Evolutionary conservation across 257 asterid species (phyloP).

Genomic region (Datura wrightii): DNA sequence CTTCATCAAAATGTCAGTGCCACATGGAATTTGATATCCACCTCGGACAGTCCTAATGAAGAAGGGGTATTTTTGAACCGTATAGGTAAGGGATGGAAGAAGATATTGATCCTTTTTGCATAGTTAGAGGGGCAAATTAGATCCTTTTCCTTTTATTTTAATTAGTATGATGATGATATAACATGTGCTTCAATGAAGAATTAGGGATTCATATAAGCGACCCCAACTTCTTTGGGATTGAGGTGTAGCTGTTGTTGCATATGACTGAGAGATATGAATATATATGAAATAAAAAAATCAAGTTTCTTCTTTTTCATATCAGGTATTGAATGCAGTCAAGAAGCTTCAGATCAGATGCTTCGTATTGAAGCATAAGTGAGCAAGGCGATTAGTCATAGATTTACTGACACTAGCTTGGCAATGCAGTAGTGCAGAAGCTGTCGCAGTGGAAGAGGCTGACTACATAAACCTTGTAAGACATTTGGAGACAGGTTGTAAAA

Average conservation of each 20-base stretch:
- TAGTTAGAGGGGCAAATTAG: too few species aligned
- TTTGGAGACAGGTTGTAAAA: neutral
- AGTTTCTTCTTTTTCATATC: neutral
- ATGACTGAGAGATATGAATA: neutral
- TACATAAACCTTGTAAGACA: neutral
- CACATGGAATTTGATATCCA: too few species aligned
- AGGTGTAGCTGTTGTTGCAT: neutral
- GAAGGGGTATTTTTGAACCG: too few species aligned
- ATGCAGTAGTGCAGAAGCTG: neutral
- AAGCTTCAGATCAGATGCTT: slow-evolving; percentile 1
- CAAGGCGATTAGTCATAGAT: neutral
- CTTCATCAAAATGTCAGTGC: too few species aligned
- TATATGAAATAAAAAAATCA: neutral
- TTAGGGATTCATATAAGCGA: neutral
- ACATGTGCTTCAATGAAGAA: neutral
- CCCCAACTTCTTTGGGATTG: neutral
- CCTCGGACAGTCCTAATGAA: too few species aligned
- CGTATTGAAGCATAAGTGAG: neutral
- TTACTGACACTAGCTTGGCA: neutral
- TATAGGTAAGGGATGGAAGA: too few species aligned
- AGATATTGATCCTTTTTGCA: too few species aligned
- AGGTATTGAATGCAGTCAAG: neutral
- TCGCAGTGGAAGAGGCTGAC: neutral
- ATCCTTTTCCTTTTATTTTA: too few species aligned
- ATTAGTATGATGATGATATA: neutral